Base-by-base conservation (phyloP, 2,329 filamentous ascomycete genomes). In the Pyrenophora teres region DNA sequence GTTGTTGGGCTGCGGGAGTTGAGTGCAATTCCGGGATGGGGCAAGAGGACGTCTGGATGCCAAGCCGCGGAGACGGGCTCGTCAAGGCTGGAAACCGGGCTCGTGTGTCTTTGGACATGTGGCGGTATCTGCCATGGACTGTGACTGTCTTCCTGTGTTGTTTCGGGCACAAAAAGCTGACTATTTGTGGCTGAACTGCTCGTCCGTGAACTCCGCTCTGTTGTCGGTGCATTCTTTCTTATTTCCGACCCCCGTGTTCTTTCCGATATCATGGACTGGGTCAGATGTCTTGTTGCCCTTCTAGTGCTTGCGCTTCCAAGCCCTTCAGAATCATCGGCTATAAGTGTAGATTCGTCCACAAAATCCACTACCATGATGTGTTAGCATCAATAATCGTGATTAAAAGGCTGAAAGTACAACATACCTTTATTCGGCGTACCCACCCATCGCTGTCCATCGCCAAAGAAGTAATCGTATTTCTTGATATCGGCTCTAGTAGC, bases 391-490 rank as follows among this genome's bases (percentile, higher is more conserved):
- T 15, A 31, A 40, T n/a, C 31, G 18, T 36, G 9, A 27, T 31
- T 6, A 25, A 8, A 15, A 13, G 12, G 12, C 38, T n/a, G 37
- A 10, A 9, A 38, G 10, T 19, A 25, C 25, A 39, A 59, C 59
- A 16, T 52, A 64, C 62, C 53, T 30, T 53, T 54, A 5, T 43
- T 50, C 6, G 46, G 48, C 15, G 50, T 57, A 33, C 40, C 51
- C 21, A 64, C 54, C 57, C 61, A 64, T 8, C 21, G 50, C 38
- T 64, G 55, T 13, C 32, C 54, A 7, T 40, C 39, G 3, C 55
- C 54, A 46, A 65, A 64, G 46, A 64, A 65, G 50, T 54, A 64
- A 50, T 62, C 59, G 43, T 65, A 65, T 41, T 64, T 64, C 32
- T 65, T 65, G 23, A 63, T 61, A 39, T 64, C 59, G 4, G 53